Evolutionary conservation across 192 early-diverging fungal genomes (phyloP).

Genomic region (Geosiphon pyriformis): DNA sequence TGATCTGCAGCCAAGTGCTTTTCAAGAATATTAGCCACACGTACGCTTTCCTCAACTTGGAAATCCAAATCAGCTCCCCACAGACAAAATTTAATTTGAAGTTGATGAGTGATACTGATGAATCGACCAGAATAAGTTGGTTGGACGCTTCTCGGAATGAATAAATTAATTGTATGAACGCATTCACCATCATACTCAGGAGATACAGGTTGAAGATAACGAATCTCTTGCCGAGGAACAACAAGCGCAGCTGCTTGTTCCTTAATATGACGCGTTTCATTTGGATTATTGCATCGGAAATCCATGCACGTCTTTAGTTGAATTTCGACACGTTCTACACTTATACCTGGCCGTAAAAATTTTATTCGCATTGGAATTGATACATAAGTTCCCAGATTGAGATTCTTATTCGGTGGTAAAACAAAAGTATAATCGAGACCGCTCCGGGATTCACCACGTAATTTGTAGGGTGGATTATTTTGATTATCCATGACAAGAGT

Average conservation of each 20-base stretch:
- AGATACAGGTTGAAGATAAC: not conserved
- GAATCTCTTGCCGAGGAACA: constrained; percentile 10
- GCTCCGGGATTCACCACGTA: constrained; percentile 11
- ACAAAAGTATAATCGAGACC: constrained; percentile 20
- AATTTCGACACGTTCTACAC: constrained; percentile 16
- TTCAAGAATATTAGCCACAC: constrained; percentile 11
- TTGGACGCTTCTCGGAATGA: constrained; percentile 7
- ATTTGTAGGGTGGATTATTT: constrained; percentile 1
- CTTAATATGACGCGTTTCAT: constrained; percentile 8
- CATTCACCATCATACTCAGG: constrained; percentile 16
- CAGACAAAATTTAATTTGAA: constrained; percentile 12
- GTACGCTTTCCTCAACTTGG: constrained; percentile 10
- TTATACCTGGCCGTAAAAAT: constrained; percentile 1
- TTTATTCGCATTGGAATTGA: constrained; percentile 16
- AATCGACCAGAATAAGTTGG: constrained; percentile 18
- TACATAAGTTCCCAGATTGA: constrained; percentile 14
- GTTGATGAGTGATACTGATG: constrained; percentile 9
- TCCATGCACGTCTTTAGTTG: constrained; percentile 17
- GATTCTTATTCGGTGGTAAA: constrained; percentile 22
- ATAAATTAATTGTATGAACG: constrained; percentile 13
- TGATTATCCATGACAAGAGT: constrained; percentile 4
- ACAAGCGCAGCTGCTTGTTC: not conserved
- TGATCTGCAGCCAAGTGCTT: not conserved
- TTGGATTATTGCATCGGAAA: constrained; percentile 7
- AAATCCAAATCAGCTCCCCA: constrained; percentile 4